These are phyloP conservation scores for Botrytis porri DNA, from an alignment of 2,329 filamentous ascomycete genomes.

Conservation along the genomic window DNA sequence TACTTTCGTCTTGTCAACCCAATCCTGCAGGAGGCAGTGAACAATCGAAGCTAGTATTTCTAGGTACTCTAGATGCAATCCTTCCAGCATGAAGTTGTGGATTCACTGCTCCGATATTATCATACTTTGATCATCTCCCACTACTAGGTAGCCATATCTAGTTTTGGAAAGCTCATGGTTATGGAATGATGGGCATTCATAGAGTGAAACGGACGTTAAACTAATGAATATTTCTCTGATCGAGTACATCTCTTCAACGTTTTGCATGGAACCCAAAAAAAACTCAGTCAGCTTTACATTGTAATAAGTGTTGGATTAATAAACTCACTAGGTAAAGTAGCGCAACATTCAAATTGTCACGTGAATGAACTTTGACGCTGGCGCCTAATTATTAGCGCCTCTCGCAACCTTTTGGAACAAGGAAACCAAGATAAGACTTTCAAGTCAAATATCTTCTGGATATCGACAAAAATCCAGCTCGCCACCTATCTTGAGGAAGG, in stretches of 20 bases:
- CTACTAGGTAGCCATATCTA: neutral
- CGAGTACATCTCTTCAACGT: neutral
- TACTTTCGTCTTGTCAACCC: neutral
- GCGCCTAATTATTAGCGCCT: slow-evolving; percentile 11
- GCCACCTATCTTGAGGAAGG: slow-evolving; percentile 25
- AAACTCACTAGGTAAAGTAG: neutral
- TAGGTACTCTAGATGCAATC: neutral
- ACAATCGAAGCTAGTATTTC: neutral
- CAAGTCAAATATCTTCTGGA: slow-evolving; percentile 12
- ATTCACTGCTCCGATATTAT: neutral
- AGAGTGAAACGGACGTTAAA: neutral
- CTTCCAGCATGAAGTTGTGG: neutral
- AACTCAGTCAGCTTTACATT: neutral
- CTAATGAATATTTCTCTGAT: neutral
- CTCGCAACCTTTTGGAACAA: slow-evolving; percentile 13
- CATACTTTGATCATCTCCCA: neutral
- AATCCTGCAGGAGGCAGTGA: neutral
- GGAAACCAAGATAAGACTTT: slow-evolving; percentile 19
- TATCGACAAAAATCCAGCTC: slow-evolving; percentile 2
- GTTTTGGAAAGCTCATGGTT: neutral
- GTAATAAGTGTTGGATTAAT: neutral
- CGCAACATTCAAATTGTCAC: neutral
- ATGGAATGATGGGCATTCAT: neutral
- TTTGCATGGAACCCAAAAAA: neutral
- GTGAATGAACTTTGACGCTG: neutral